Base-by-base conservation (phyloP, 192 early-diverging fungal species). In the Coemansia sp. region DNA sequence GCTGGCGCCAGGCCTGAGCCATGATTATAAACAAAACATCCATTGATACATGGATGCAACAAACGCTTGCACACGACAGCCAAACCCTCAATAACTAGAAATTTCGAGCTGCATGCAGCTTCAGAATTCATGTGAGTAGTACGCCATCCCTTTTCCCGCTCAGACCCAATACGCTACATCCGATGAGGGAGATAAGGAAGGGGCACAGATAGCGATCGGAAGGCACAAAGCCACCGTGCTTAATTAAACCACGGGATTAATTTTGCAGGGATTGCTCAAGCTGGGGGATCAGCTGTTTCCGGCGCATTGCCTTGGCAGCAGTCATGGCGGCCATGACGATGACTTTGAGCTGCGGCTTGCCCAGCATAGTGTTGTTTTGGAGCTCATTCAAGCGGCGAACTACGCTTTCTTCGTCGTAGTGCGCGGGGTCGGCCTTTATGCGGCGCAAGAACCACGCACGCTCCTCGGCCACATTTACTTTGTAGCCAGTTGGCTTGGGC, bases 391-490 rank as follows among this genome's bases (percentile, higher is more conserved):
- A 19, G 15, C 63, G 79, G 57, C 65, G 55, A 37, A 76, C 26
- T 12, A 82, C 60, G 5, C 51, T 66, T 6, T 66, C 66, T 44
- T 82, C 79, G 60, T 82, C 74, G 52, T 82, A 82, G 67, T 69
- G 73, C 20, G 71, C 73, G 22, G 70, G 73, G 49, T 82, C 79
- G 1, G 79, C 79, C 49, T 82, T 82, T 65, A 82, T 77, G 34
- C 53, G 74, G 53, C 72, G 72, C 53, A 77, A 52, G 61, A 82
- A 73, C 74, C 73, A 76, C 4, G 64, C 64, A 14, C 72, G 72
- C 46, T 76, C 74, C 37, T 72, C 70, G 46, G 79, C 60, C 19
- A 77, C 74, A 44, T 68, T 77, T 22, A 82, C 65, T 15, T 63
- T 65, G 60, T 50, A 62, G 5, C 38, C 15, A 14, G 59, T 25